These are phyloP conservation scores for Tetracladium setigerum DNA, from an alignment of 495 filamentous ascomycete genomes.

Conservation along the genomic window DNA sequence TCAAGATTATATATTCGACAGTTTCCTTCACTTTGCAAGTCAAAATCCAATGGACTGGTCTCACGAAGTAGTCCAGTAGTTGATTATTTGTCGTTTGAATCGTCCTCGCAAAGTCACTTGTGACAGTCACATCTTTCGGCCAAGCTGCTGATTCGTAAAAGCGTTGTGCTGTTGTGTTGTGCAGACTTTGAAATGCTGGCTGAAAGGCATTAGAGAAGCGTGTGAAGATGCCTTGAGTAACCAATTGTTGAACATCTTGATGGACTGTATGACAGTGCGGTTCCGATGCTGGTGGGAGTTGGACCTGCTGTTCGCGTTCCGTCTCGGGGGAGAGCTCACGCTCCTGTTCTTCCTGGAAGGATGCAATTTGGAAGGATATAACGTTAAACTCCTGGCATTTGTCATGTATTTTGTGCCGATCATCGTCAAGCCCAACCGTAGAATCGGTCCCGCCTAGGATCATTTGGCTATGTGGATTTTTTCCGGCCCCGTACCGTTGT, in stretches of 20 bases:
- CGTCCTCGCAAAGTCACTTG: constrained; percentile 45
- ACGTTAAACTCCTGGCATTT: constrained; percentile 34
- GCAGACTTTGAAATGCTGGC: constrained; percentile 37
- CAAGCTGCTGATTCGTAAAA: constrained; percentile 27
- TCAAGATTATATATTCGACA: constrained; percentile 33
- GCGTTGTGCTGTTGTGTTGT: constrained; percentile 27
- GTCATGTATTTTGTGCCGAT: too few relatives aligned
- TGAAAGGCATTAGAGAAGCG: constrained; percentile 25
- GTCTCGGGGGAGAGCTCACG: constrained; percentile 55
- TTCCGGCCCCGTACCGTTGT: too few relatives aligned
- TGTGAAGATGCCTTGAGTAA: not conserved
- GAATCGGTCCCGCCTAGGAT: too few relatives aligned
- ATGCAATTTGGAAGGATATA: constrained; percentile 23
- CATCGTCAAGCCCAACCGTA: too few relatives aligned
- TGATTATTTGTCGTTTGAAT: constrained; percentile 19
- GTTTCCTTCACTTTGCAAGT: constrained; percentile 25
- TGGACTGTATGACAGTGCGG: constrained; percentile 37
- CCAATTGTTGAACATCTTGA: constrained; percentile 25
- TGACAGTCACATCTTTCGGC: constrained; percentile 35
- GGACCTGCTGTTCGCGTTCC: constrained; percentile 45
- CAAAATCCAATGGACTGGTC: constrained; percentile 51
- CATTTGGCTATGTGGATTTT: too few relatives aligned
- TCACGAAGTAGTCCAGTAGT: constrained; percentile 40
- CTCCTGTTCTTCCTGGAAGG: constrained; percentile 59
- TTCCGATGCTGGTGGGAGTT: constrained; percentile 32